Evolutionary conservation across 2,329 filamentous ascomycete species (phyloP).

Genomic region (Aspergillus alliaceus): DNA sequence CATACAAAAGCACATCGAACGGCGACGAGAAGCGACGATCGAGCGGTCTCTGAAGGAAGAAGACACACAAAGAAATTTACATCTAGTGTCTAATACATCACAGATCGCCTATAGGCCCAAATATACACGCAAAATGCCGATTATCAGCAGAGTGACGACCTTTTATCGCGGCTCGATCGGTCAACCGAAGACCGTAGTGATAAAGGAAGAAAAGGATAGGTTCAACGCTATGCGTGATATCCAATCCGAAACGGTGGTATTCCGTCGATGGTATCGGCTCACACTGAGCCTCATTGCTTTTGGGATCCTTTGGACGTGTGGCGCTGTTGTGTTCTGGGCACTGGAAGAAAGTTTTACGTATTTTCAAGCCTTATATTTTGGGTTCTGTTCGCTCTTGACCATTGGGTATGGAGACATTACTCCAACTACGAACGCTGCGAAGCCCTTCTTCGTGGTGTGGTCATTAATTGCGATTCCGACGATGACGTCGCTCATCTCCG

Average conservation of each 20-base stretch:
- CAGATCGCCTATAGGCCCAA: constrained; percentile 8
- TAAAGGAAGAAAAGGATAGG: constrained; percentile 66
- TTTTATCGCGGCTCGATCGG: constrained; percentile 13
- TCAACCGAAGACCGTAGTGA: constrained; percentile 52
- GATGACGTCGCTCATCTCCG: constrained; percentile 81
- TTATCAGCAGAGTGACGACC: constrained; percentile 25
- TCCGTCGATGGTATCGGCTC: constrained; percentile 74
- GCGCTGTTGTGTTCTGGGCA: constrained; percentile 72
- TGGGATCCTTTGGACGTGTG: constrained; percentile 74
- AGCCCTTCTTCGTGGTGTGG: constrained; percentile 93
- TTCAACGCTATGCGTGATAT: constrained; percentile 82
- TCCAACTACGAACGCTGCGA: constrained; percentile 74
- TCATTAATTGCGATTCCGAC: constrained; percentile 80
- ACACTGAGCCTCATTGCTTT: constrained; percentile 67
- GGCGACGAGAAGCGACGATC: constrained; percentile 55
- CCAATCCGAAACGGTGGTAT: constrained; percentile 63
- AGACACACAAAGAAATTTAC: constrained; percentile 22
- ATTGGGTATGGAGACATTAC: constrained; percentile 84
- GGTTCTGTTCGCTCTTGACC: constrained; percentile 78
- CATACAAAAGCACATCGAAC: constrained; percentile 58
- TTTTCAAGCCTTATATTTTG: constrained; percentile 81
- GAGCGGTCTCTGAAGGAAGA: constrained; percentile 52
- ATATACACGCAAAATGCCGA: constrained; percentile 12
- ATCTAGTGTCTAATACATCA: constrained; percentile 8
- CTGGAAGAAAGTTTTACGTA: constrained; percentile 64